phyloP scores from a whole-genome alignment of 495 filamentous ascomycete species.

The Penicillium samsonianum region DNA sequence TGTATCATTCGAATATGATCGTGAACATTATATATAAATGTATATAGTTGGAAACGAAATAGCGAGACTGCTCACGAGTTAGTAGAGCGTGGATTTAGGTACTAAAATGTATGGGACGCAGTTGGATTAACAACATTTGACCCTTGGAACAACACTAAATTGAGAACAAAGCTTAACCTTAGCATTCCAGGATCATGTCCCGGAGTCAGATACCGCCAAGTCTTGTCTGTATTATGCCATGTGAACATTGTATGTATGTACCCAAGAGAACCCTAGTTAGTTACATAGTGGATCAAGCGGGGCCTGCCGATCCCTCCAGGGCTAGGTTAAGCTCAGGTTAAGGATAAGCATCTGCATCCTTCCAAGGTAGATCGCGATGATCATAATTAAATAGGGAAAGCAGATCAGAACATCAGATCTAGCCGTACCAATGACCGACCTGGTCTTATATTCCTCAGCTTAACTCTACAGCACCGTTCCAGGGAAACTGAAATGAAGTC shows the following conservation, averaged over 20 bases:
- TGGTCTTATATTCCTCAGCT: background rate
- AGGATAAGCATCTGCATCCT: background rate
- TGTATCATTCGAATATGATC: background rate
- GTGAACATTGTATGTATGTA: background rate
- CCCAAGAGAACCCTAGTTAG: background rate
- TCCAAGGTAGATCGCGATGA: background rate
- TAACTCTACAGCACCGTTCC: background rate
- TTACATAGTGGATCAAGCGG: conserved; percentile 2
- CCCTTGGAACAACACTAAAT: background rate
- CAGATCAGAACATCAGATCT: background rate
- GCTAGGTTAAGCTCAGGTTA: background rate
- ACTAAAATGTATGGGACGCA: background rate
- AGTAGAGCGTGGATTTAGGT: too few species aligned
- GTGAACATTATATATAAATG: background rate
- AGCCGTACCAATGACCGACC: background rate
- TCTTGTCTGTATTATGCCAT: background rate
- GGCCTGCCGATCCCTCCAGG: background rate
- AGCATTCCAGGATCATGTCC: background rate
- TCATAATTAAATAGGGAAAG: background rate
- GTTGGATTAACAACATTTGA: background rate
- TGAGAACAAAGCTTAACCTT: background rate
- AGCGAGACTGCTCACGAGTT: too few species aligned
- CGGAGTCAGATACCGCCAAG: background rate
- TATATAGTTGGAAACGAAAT: background rate
- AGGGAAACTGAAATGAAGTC: background rate